These are phyloP conservation scores for Lentinula sp. DNA, from an alignment of 768 basidiomycete species.

Conservation along the genomic window DNA sequence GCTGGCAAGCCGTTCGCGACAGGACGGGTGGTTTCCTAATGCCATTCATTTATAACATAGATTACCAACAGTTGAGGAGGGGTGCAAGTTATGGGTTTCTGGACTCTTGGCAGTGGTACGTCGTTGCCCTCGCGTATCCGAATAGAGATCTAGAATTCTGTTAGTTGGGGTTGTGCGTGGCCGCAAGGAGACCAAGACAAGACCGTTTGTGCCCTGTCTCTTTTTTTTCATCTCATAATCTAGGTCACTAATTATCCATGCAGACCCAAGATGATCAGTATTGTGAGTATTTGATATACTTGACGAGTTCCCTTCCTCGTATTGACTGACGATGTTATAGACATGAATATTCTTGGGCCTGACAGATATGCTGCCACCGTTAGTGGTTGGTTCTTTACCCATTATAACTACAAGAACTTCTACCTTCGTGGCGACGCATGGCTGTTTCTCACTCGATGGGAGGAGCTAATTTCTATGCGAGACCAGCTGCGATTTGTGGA, in stretches of 20 bases:
- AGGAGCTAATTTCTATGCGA: slow-evolving; percentile 57
- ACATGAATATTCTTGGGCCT: slow-evolving; percentile 33
- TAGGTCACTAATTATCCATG: neutral
- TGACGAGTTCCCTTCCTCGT: neutral
- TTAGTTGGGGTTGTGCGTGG: slow-evolving; percentile 60
- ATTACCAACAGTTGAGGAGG: slow-evolving; percentile 27
- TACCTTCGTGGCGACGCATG: slow-evolving; percentile 63
- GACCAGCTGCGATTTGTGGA: slow-evolving; percentile 50
- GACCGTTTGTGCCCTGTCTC: slow-evolving; percentile 14
- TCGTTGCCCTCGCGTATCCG: neutral
- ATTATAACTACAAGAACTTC: slow-evolving; percentile 51
- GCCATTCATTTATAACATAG: slow-evolving; percentile 54
- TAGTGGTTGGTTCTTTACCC: slow-evolving; percentile 31
- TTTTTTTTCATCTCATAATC: neutral
- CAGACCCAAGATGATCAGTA: slow-evolving; percentile 43
- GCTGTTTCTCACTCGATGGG: slow-evolving; percentile 66
- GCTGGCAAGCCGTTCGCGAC: slow-evolving; percentile 28
- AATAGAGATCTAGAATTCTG: neutral
- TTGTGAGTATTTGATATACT: slow-evolving; percentile 23
- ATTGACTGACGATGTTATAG: slow-evolving; percentile 15
- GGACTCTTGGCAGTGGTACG: slow-evolving; percentile 46
- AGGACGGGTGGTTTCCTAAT: slow-evolving; percentile 36
- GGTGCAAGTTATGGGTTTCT: slow-evolving; percentile 35
- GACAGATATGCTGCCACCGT: slow-evolving; percentile 29
- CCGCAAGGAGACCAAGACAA: slow-evolving; percentile 40